These are phyloP conservation scores for Buddleja alternifolia DNA, from an alignment of 257 asterid genomes.

Conservation along the genomic window DNA sequence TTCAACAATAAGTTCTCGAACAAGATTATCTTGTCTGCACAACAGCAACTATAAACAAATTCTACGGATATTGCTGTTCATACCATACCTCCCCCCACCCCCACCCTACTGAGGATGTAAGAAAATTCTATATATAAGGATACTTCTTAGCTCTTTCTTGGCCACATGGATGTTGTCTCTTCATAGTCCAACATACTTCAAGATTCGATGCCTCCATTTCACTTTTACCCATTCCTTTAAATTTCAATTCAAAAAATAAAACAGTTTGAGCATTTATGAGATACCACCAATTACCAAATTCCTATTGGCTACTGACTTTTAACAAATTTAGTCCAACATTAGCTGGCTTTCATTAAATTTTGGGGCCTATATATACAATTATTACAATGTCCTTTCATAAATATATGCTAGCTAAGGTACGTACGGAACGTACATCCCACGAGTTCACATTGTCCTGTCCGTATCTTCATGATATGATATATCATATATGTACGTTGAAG, in stretches of 20 bases:
- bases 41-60: background rate
- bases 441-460: slow-evolving; percentile 29
- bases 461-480: background rate
- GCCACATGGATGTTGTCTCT: slow-evolving; percentile 29
- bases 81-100: background rate
- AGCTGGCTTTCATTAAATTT: slow-evolving; percentile 33
- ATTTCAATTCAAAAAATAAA: too few species aligned
- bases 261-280: slow-evolving; percentile 27
- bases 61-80: background rate
- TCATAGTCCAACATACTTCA: slow-evolving; percentile 19
- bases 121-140: background rate
- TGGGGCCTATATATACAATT: slow-evolving; percentile 31
- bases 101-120: background rate
- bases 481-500: background rate
- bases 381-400: slow-evolving; percentile 11
- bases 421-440: slow-evolving; percentile 42
- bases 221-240: too few species aligned
- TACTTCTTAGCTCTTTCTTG: slow-evolving; percentile 30
- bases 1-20: background rate
- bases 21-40: slow-evolving; percentile 20
- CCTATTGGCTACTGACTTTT: slow-evolving; percentile 12
- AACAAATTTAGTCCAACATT: slow-evolving; percentile 23
- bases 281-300: background rate
- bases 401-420: slow-evolving; percentile 38
- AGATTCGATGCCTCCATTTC: slow-evolving; percentile 28